Base-by-base conservation (phyloP, 2,329 filamentous ascomycete species). In the Kalmusia sp. region DNA sequence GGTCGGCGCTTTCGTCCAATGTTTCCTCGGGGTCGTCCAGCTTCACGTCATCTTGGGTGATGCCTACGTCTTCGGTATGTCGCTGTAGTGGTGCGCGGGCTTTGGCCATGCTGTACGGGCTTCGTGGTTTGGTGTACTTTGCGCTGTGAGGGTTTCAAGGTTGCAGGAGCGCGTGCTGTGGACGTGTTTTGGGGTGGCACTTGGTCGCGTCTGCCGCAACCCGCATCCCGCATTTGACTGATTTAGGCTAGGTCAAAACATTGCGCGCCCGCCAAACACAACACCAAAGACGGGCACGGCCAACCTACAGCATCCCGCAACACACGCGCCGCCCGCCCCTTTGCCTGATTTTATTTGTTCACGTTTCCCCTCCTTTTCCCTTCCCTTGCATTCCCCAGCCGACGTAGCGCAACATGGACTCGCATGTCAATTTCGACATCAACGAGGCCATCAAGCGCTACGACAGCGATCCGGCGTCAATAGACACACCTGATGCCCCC, bases 371-470 rank as follows among this genome's bases (percentile, higher is more conserved):
- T 39, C 30, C 52, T 53, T 46, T 39, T 43, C 27, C 54, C 46
- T 38, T 46, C 37, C 25, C 24, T 19, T 41, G 35, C 21, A 59
- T 49, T 58, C 51, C n/a, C n/a, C n/a, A n/a, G n/a, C n/a, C n/a
- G n/a, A n/a, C n/a, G n/a, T n/a, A n/a, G 61, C 63, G 70, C 87
- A 89, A 82, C 69, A 90, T 90, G 80, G 82, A 83, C 65, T 79
- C 81, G 61, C 79, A 77, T 59, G 84, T 92, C 73, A 84, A 88
- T 70, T 99, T 99, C 79, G 91, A 98, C 76, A 91, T 99, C 77
- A 96, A 97, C 75, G 90, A 96, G 80, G 92, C 92, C 62, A 89
- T 98, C 76, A 97, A 96, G 82, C 86, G 91, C 74, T 99, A 97
- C 78, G 91, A 97, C 84, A 96, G 92, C 77, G 93, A 98, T 74